These are phyloP conservation scores for Aspergillus latus DNA, from an alignment of 2,329 filamentous ascomycete genomes.

Conservation along the genomic window DNA sequence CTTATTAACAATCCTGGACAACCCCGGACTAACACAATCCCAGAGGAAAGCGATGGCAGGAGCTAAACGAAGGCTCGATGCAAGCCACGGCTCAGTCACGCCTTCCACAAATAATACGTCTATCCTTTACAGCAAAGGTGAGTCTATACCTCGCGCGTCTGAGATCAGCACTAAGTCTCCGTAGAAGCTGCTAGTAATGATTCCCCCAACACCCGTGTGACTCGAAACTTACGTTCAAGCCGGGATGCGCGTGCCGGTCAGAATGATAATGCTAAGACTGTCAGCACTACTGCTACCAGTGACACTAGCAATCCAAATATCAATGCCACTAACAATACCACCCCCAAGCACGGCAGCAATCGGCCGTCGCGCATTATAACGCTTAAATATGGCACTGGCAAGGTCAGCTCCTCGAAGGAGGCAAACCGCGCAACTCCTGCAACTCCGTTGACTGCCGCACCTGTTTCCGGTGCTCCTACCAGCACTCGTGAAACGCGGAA, in stretches of 20 bases:
- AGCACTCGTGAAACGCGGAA: slow-evolving; percentile 26
- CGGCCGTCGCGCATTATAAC: slow-evolving; percentile 26
- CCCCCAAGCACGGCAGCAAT: slow-evolving; percentile 14
- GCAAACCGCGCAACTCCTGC: slow-evolving; percentile 13
- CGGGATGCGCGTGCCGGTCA: slow-evolving; percentile 25
- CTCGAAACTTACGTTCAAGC: slow-evolving; percentile 26
- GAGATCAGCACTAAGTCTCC: slow-evolving; percentile 11
- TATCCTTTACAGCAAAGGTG: slow-evolving; percentile 26
- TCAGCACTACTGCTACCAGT: slow-evolving; percentile 7
- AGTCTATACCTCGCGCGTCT: slow-evolving; percentile 7
- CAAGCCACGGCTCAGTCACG: slow-evolving; percentile 24
- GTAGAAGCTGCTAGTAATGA: slow-evolving; percentile 21
- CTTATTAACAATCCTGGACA: not conserved
- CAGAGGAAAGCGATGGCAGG: slow-evolving; percentile 38
- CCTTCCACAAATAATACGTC: slow-evolving; percentile 19
- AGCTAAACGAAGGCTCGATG: slow-evolving; percentile 35
- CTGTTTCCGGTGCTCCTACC: slow-evolving; percentile 2
- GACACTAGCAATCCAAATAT: slow-evolving; percentile 16
- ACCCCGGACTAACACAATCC: slow-evolving; percentile 7
- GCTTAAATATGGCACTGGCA: slow-evolving; percentile 21
- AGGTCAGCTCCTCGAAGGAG: slow-evolving; percentile 15
- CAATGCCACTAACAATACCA: slow-evolving; percentile 6
- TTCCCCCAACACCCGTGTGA: slow-evolving; percentile 22
- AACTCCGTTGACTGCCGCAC: slow-evolving; percentile 5
- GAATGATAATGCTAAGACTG: slow-evolving; percentile 16